phyloP scores from a whole-genome alignment of 805 yeast genomes.

The Priceomyces castillae region DNA sequence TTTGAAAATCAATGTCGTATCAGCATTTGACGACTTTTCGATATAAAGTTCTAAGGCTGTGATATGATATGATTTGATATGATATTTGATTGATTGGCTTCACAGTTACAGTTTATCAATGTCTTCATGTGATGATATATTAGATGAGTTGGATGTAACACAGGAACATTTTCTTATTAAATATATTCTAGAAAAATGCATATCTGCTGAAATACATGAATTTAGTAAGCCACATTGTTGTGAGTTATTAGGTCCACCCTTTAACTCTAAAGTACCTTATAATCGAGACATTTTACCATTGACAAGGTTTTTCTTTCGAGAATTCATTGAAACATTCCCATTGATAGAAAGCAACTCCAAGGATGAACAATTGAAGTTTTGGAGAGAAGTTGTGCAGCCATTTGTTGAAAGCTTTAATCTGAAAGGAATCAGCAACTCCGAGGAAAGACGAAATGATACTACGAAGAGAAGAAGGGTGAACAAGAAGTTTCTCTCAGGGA shows the following conservation, averaged over 20 bases:
- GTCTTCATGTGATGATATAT: neutral
- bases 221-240: slow-evolving; percentile 63
- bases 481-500: slow-evolving; percentile 56
- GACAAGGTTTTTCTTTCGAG: slow-evolving; percentile 59
- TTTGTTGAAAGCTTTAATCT: slow-evolving; percentile 77
- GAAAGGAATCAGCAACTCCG: slow-evolving; percentile 67
- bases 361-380: slow-evolving; percentile 53
- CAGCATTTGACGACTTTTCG: neutral
- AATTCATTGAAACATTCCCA: slow-evolving; percentile 71
- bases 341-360: slow-evolving; percentile 53
- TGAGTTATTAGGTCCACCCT: slow-evolving; percentile 76
- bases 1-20: neutral
- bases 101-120: neutral
- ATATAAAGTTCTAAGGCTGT: neutral
- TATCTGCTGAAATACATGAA: slow-evolving; percentile 58
- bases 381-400: slow-evolving; percentile 77
- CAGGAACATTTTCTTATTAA: slow-evolving; percentile 89
- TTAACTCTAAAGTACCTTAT: slow-evolving; percentile 36
- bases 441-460: slow-evolving; percentile 73
- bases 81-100: no score
- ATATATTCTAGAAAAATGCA: slow-evolving; percentile 63
- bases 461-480: slow-evolving; percentile 59
- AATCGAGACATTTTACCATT: slow-evolving; percentile 55
- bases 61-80: no score
- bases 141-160: slow-evolving; percentile 43